A percentile compares a stretch with the other conserved stretches of the same genome.
These are phyloP conservation scores for Elaeagnus macrophylla DNA, from an alignment of 306 rosid species.

Conservation along the genomic window DNA sequence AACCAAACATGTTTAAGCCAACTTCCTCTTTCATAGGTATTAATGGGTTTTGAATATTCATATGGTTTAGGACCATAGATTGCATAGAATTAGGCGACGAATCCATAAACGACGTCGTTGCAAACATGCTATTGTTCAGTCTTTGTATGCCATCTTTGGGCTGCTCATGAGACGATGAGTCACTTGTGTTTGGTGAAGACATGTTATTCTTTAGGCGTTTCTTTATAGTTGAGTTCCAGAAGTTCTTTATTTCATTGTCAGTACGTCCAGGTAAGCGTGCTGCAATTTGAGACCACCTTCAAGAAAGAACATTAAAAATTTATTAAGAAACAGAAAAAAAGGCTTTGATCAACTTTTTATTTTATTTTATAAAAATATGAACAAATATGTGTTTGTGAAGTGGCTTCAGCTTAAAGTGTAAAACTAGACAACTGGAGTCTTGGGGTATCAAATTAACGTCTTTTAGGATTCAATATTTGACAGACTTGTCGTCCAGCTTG, in stretches of 20 bases:
- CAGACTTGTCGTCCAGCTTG: too few species aligned
- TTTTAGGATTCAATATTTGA: too few species aligned
- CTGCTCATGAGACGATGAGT: conserved; percentile 34
- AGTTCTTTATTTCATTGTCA: conserved; percentile 87
- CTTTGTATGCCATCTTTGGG: conserved; percentile 13
- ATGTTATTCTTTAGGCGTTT: conserved; percentile 67
- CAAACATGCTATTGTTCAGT: conserved; percentile 27
- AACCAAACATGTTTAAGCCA: conserved; percentile 26
- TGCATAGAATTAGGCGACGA: conserved; percentile 35
- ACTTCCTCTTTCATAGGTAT: conserved; percentile 31
- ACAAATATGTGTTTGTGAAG: too few species aligned
- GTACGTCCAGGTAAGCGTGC: conserved; percentile 88
- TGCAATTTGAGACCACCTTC: conserved; percentile 99
- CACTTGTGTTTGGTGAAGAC: conserved; percentile 54
- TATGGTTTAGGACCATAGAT: conserved; percentile 26
- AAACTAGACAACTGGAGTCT: too few species aligned
- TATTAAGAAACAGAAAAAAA: too few species aligned
- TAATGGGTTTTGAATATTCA: conserved; percentile 28
- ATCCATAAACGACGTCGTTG: conserved; percentile 26
- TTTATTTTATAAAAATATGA: too few species aligned
- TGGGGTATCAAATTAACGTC: too few species aligned
- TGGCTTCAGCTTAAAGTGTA: too few species aligned
- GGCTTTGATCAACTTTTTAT: too few species aligned
- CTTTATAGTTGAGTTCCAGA: conserved; percentile 95
- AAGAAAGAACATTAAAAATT: background rate